Evolutionary conservation across 306 rosid genomes (phyloP), one percentile per base, ranked within the genome.

Genomic region (Bauhinia variegata): DNA sequence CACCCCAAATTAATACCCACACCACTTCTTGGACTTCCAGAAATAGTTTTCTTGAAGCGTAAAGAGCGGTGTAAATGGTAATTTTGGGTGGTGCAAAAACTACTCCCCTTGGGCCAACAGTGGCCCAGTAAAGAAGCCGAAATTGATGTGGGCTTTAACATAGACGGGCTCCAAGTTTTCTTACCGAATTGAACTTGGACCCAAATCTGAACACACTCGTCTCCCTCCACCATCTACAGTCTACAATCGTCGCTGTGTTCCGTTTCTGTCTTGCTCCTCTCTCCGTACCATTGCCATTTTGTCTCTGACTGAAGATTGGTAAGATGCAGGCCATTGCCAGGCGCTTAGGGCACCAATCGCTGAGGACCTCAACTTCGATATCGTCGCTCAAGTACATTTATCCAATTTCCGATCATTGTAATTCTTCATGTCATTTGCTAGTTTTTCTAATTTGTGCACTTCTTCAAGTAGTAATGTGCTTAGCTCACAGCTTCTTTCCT

Each of bases 271-370:
- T 23, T 23, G 28, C 28, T 23, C 28, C 71, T 43, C 34, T 5
- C 67, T 7, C 15, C 32, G 18, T 38, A 36, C 58, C 54, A 30
- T 55, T n/a, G 19, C 41, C 5, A 33, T 39, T 38, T 19, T 42
- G 39, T 0, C 51, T 47, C 68, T 38, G 54, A 17, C 42, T 46
- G 75, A 53, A 56, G 39, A 79, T 68, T 86, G 76, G 66, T 74
- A 82, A 70, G 86, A 95, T 95, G 99, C 99, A 90, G 87, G 75
- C 84, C 70, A 50, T 85, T 54, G 48, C 90, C 18, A 88, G 87
- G 84, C 97, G 97, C 72, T 61, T 86, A 50, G 90, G 76, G 71
- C 87, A 82, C 65, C 87, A 77, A 77, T 78, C 82, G 9, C 77
- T 79, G 72, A 79, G 57, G n/a, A 54, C 85, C 5, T 67, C 87